These are phyloP conservation scores for Phyllosticta ampelicida DNA, from an alignment of 2,329 filamentous ascomycete genomes.

Conservation along the genomic window DNA sequence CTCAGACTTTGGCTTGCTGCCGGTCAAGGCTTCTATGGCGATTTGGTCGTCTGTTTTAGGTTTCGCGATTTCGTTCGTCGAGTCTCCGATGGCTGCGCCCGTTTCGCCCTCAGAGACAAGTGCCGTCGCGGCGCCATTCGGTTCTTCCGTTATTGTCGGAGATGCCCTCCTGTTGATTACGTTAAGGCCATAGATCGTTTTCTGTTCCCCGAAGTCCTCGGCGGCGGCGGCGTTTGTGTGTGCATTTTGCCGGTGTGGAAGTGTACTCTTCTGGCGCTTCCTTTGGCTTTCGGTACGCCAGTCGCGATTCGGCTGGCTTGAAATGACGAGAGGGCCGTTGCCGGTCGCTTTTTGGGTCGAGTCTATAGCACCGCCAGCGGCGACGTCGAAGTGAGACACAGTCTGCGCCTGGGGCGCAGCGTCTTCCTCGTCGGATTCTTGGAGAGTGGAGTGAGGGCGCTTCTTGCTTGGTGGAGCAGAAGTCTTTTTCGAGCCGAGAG, in stretches of 20 bases:
- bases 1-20: constrained; percentile 25
- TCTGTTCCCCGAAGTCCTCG: constrained; percentile 30
- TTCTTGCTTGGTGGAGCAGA: constrained; percentile 25
- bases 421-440: constrained; percentile 51
- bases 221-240: constrained; percentile 21
- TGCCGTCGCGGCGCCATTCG: constrained; percentile 16
- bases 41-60: constrained; percentile 46
- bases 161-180: constrained; percentile 29
- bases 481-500: constrained; percentile 8
- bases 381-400: constrained; percentile 45
- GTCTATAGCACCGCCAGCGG: constrained; percentile 39
- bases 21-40: constrained; percentile 38
- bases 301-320: constrained; percentile 48
- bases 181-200: constrained; percentile 43
- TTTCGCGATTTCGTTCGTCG: constrained; percentile 34
- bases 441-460: constrained; percentile 30
- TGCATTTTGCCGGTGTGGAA: constrained; percentile 39
- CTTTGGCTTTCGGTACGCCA: constrained; percentile 44
- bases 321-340: constrained; percentile 46
- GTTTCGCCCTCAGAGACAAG: constrained; percentile 2
- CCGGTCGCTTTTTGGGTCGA: constrained; percentile 22
- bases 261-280: constrained; percentile 43
- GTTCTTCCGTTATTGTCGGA: not conserved
- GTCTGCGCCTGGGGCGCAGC: constrained; percentile 29
- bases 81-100: constrained; percentile 12